Percentiles rank a stretch among this genome's conserved stretches.
Evolutionary conservation across 192 early-diverging fungal genomes (phyloP).

Genomic region (Gamsiella multidivaricata): DNA sequence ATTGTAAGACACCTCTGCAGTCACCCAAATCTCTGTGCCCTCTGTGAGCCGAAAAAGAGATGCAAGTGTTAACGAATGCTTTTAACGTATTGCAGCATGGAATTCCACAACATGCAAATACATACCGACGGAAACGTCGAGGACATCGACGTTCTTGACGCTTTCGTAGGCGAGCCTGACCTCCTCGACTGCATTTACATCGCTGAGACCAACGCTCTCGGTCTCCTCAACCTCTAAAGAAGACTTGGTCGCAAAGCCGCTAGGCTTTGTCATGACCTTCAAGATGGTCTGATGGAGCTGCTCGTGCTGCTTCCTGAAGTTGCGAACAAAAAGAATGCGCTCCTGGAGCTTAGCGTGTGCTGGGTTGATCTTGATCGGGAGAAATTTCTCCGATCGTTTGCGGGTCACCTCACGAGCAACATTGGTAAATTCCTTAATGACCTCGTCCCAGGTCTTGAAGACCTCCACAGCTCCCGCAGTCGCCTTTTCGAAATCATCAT

Average conservation of each 20-base stretch:
- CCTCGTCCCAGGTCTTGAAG: constrained; percentile 94
- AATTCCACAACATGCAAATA: not conserved
- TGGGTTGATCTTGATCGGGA: constrained; percentile 93
- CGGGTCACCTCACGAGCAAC: constrained; percentile 94
- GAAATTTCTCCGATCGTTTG: constrained; percentile 93
- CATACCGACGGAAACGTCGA: constrained; percentile 87
- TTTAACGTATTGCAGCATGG: not conserved
- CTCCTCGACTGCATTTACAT: constrained; percentile 87
- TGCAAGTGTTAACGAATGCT: not conserved
- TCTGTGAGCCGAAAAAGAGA: constrained; percentile 56
- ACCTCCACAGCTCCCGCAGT: constrained; percentile 87
- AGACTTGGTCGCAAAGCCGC: constrained; percentile 44
- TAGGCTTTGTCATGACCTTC: constrained; percentile 86
- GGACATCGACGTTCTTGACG: constrained; percentile 92
- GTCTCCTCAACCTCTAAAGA: constrained; percentile 59
- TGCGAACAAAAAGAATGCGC: constrained; percentile 86
- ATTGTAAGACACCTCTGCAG: constrained; percentile 92
- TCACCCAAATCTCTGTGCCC: constrained; percentile 93
- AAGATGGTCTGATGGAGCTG: constrained; percentile 97
- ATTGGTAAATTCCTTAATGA: constrained; percentile 95
- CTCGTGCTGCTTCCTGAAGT: constrained; percentile 97
- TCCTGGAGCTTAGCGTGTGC: constrained; percentile 96
- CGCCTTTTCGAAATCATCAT: constrained; percentile 89
- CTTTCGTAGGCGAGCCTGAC: constrained; percentile 91
- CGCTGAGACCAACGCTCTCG: constrained; percentile 66